These are phyloP conservation scores for Aspergillus diversus DNA, from an alignment of 495 filamentous ascomycete genomes.

Conservation along the genomic window DNA sequence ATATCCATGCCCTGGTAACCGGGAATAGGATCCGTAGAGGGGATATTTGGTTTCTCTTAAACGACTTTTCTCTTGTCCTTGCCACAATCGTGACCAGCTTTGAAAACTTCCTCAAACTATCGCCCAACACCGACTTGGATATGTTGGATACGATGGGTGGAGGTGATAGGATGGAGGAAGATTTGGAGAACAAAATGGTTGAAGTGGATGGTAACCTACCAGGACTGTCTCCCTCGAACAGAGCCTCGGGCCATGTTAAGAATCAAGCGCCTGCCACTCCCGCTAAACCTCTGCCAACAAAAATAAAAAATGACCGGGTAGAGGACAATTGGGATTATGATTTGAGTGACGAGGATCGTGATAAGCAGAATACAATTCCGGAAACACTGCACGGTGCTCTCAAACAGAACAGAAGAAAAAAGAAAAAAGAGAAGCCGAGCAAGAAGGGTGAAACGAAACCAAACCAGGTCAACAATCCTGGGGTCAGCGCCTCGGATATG, in stretches of 20 bases:
- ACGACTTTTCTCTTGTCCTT: conserved; percentile 72
- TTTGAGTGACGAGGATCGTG: conserved; percentile 10
- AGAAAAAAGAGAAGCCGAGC: not conserved
- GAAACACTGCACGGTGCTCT: not conserved
- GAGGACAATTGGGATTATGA: conserved; percentile 29
- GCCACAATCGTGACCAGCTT: conserved; percentile 58
- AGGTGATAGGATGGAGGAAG: conserved; percentile 22
- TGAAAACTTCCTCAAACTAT: conserved; percentile 27
- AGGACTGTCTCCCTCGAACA: not conserved
- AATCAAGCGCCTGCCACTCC: not conserved
- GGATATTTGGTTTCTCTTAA: conserved; percentile 69
- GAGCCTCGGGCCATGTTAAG: not conserved
- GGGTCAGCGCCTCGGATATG: not conserved
- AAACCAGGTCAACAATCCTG: not conserved
- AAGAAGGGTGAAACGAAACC: not conserved
- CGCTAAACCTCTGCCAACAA: not conserved
- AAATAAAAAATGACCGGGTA: conserved; percentile 13
- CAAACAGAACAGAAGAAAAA: not conserved
- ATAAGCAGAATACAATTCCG: conserved; percentile 17
- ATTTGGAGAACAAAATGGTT: conserved; percentile 14
- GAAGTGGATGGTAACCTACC: conserved; percentile 1
- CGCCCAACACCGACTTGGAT: conserved; percentile 18
- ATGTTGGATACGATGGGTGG: conserved; percentile 24
- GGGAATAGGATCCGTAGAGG: conserved; percentile 63
- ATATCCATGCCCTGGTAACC: conserved; percentile 52